Conservation (phyloP, 2,329 filamentous ascomycete species). For the Raffaelea ambrosiae region DNA sequence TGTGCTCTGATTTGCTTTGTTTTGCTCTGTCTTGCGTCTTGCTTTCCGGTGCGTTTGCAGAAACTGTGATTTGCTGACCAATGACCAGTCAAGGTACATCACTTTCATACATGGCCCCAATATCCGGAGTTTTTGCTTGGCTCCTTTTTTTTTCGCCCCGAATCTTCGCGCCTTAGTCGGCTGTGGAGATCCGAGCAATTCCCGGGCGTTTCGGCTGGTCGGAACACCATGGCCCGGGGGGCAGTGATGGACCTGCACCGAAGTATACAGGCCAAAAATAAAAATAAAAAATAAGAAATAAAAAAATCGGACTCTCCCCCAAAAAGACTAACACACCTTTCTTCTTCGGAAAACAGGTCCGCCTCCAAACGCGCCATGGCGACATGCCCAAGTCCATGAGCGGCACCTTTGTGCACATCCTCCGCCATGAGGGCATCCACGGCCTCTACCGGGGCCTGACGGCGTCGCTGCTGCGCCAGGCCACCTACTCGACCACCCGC, state of each 20-base stretch:
- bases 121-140: too few species aligned
- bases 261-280: too few species aligned
- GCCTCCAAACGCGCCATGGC: slow-evolving; percentile 74
- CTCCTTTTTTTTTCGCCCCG: too few species aligned
- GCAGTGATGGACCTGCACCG: too few species aligned
- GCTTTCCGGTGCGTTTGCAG: too few species aligned
- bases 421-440: slow-evolving; percentile 63
- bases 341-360: slow-evolving; percentile 64
- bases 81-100: slow-evolving; percentile 6
- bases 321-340: background rate
- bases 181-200: too few species aligned
- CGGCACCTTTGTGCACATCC: slow-evolving; percentile 75
- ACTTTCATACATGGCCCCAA: background rate
- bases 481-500: slow-evolving; percentile 92
- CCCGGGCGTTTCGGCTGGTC: too few species aligned
- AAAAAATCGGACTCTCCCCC: background rate
- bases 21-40: background rate
- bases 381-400: slow-evolving; percentile 73
- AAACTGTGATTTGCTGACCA: slow-evolving; percentile 6
- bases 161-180: too few species aligned
- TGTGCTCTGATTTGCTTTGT: too few species aligned
- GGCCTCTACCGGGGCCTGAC: slow-evolving; percentile 90
- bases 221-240: too few species aligned
- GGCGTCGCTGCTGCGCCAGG: slow-evolving; percentile 83
- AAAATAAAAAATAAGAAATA: too few species aligned